phyloP scores from a whole-genome alignment of 495 filamentous ascomycete species.

The Penicillium ucsense region DNA sequence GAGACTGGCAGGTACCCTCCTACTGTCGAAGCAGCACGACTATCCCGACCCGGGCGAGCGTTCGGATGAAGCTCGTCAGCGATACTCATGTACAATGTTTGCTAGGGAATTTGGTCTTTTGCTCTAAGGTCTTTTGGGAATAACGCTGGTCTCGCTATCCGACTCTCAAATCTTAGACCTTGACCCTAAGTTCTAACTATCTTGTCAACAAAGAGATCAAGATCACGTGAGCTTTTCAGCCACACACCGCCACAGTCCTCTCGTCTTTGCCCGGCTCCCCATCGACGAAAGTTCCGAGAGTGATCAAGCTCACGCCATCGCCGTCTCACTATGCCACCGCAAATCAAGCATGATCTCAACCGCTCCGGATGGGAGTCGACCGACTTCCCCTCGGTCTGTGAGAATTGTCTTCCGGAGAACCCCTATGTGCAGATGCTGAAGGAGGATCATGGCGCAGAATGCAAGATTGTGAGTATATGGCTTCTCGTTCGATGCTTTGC shows the following conservation, averaged over 20 bases:
- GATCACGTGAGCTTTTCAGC: neutral
- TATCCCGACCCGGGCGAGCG: too few relatives aligned
- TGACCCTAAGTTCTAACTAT: too few relatives aligned
- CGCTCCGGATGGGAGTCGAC: constrained; percentile 93
- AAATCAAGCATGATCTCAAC: constrained; percentile 95
- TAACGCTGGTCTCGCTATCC: too few relatives aligned
- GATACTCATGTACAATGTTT: too few relatives aligned
- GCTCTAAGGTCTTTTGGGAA: too few relatives aligned
- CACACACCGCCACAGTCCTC: constrained; percentile 11
- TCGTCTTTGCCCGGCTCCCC: neutral
- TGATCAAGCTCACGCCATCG: neutral
- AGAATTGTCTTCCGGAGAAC: constrained; percentile 86
- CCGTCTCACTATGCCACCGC: constrained; percentile 36
- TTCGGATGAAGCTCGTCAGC: too few relatives aligned
- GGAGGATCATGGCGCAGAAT: constrained; percentile 76
- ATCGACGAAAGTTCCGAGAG: neutral
- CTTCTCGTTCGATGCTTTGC: neutral
- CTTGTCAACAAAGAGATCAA: too few relatives aligned
- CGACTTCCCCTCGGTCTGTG: constrained; percentile 58
- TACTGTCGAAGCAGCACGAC: too few relatives aligned
- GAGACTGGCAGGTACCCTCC: too few relatives aligned
- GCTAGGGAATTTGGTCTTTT: too few relatives aligned
- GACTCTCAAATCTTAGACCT: too few relatives aligned
- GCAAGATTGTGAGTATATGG: constrained; percentile 38
- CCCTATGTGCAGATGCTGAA: constrained; percentile 99